Evolutionary conservation across 106 monocot genomes (phyloP), one percentile per base, ranked within the genome.

Genomic region (Acanthochlamys bracteata): DNA sequence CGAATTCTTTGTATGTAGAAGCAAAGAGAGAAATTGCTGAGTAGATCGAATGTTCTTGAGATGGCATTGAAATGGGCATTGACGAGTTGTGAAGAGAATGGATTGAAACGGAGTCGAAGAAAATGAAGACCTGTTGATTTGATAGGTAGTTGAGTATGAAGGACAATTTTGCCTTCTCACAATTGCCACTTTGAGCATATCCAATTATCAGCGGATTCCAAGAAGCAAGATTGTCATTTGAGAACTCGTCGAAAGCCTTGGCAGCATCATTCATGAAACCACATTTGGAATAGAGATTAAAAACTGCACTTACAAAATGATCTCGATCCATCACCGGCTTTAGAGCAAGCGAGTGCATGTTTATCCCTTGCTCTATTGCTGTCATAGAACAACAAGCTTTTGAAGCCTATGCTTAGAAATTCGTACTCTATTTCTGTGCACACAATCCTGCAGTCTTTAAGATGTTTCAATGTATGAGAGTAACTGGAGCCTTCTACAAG

Each of bases 201-300:
- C 67, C 67, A 26, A 21, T 41, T 21, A 67, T 42, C 67, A 67
- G 55, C 4, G 67, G 55, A 55, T 67, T 67, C 67, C 67, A 67
- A 23, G 55, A 39, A 33, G 67, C 67, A 9, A 67, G 39, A 55
- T 56, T 54, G 7, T 39, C 23, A 41, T 41, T 56, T 0, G 67
- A 41, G 7, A 40, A 12, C 20, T 55, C 17, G 4, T 42, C 56
- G 23, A 67, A 67, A 27, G 54, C 47, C 13, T 56, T 54, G 7
- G 13, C n/a, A 0, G 67, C 67, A 23, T 41, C 39, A 40, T 4
- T 13, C 39, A 67, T 19, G 21, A 19, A 15, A 20, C 67, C 67
- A 56, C 56, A 55, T 41, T 67, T 67, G 9, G 16, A 24, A 40
- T 67, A 67, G 3, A 67, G 6, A 56, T 41, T 53, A 24, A 67